Conservation (phyloP, 2,329 filamentous ascomycete genomes). For the Hymenoscyphus scutula region DNA sequence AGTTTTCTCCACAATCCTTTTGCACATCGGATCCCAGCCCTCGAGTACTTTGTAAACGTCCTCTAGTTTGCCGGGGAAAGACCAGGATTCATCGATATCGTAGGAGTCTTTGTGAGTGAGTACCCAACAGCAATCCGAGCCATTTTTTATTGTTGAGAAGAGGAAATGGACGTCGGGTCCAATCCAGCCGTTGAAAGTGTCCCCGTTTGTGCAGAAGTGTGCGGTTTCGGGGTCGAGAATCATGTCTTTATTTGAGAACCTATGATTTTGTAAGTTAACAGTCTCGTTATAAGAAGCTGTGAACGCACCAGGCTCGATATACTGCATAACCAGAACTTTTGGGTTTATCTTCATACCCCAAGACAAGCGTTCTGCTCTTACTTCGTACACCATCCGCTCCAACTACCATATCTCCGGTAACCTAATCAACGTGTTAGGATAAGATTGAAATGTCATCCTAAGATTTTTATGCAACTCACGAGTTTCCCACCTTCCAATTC, state of each 20-base stretch:
- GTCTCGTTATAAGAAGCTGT: background rate
- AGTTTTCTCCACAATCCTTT: slow-evolving; percentile 26
- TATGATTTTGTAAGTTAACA: slow-evolving; percentile 16
- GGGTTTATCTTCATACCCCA: slow-evolving; percentile 51
- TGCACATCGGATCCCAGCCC: slow-evolving; percentile 28
- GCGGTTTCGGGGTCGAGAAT: slow-evolving; percentile 31
- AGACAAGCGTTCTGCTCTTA: slow-evolving; percentile 49
- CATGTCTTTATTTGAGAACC: slow-evolving; percentile 47
- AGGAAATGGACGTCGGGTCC: slow-evolving; percentile 50
- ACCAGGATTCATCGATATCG: slow-evolving; percentile 48
- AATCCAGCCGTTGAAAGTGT: slow-evolving; percentile 28
- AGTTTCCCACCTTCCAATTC: slow-evolving; percentile 40
- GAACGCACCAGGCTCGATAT: slow-evolving; percentile 50
- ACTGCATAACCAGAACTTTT: slow-evolving; percentile 51
- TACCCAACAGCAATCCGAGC: slow-evolving; percentile 54
- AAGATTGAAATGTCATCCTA: slow-evolving; percentile 14
- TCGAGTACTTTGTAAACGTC: slow-evolving; percentile 29
- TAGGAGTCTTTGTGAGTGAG: slow-evolving; percentile 46
- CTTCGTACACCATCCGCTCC: slow-evolving; percentile 55
- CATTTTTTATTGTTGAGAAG: slow-evolving; percentile 50
- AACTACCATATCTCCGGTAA: slow-evolving; percentile 50
- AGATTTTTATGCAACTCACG: slow-evolving; percentile 12
- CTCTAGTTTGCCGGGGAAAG: slow-evolving; percentile 24
- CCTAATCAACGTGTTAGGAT: slow-evolving; percentile 13
- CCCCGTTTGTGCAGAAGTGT: slow-evolving; percentile 24